phyloP scores from a whole-genome alignment of 345 rosid genomes.

The Linum lewisii region DNA sequence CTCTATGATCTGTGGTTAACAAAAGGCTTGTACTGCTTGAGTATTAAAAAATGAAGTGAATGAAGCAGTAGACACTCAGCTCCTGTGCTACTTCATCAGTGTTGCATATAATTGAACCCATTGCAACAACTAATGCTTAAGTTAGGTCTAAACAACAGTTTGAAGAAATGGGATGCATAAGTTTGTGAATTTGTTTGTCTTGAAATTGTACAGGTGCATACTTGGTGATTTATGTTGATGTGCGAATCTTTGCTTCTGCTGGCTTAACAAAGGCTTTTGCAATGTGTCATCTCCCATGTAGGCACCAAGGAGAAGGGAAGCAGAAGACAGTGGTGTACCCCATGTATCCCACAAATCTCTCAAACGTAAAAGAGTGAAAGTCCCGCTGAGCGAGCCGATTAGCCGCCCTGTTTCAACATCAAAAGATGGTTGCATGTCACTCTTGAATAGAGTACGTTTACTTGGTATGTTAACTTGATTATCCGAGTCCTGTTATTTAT shows the following conservation, averaged over 20 bases:
- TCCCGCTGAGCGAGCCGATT: conserved; percentile 35
- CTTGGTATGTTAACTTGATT: conserved; percentile 36
- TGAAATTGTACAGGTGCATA: not conserved
- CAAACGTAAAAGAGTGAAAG: conserved; percentile 55
- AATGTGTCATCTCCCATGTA: conserved; percentile 17
- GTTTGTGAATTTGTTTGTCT: no score
- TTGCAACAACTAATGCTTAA: no score
- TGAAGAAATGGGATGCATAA: no score
- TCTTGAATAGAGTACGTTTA: conserved; percentile 56
- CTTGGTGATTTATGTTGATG: conserved; percentile 3
- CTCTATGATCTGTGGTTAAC: no score
- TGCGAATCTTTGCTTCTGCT: not conserved
- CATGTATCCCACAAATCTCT: conserved; percentile 35
- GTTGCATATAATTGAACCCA: no score
- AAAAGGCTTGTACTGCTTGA: no score
- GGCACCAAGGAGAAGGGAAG: conserved; percentile 82
- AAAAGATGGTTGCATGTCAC: conserved; percentile 61
- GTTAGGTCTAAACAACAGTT: no score
- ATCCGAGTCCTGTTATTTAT: not conserved
- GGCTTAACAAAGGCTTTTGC: conserved; percentile 7
- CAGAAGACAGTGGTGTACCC: conserved; percentile 47
- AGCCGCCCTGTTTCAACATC: conserved; percentile 39
- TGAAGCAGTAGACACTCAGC: no score
- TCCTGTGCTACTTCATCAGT: no score
- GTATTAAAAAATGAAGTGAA: no score